These are phyloP conservation scores for Phytophthora citrophthora DNA, from an alignment of 352 stramenopile genomes.

Conservation along the genomic window DNA sequence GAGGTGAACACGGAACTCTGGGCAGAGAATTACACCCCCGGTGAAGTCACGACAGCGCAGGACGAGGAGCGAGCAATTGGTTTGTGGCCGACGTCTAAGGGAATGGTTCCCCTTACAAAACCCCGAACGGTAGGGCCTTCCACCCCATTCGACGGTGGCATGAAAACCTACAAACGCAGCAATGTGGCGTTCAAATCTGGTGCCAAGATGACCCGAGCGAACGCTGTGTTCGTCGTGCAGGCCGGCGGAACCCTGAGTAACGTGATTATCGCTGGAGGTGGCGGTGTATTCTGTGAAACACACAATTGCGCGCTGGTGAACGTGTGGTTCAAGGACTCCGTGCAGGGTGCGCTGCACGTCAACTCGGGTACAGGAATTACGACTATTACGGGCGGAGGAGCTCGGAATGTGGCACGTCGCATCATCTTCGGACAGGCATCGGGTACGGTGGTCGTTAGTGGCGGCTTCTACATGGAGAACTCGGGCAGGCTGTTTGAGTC, in stretches of 20 bases:
- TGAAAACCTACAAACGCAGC: constrained; percentile 66
- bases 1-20: constrained; percentile 14
- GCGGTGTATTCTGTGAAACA: constrained; percentile 60
- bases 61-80: constrained; percentile 30
- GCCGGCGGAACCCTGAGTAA: constrained; percentile 66
- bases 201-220: constrained; percentile 37
- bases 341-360: constrained; percentile 58
- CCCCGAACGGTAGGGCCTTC: constrained; percentile 35
- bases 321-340: constrained; percentile 63
- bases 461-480: constrained; percentile 60
- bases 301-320: constrained; percentile 70
- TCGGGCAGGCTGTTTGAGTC: constrained; percentile 62
- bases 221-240: constrained; percentile 72
- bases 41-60: constrained; percentile 15
- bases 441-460: constrained; percentile 57
- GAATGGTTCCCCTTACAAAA: constrained; percentile 39
- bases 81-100: constrained; percentile 50
- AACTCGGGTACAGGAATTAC: constrained; percentile 63
- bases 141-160: constrained; percentile 60
- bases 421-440: constrained; percentile 56
- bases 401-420: constrained; percentile 44
- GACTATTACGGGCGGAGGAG: constrained; percentile 61
- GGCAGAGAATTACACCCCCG: constrained; percentile 19
- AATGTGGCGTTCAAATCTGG: constrained; percentile 50
- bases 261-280: constrained; percentile 59